phyloP scores from a whole-genome alignment of 192 early-diverging fungal species.

The Podila horticola region DNA sequence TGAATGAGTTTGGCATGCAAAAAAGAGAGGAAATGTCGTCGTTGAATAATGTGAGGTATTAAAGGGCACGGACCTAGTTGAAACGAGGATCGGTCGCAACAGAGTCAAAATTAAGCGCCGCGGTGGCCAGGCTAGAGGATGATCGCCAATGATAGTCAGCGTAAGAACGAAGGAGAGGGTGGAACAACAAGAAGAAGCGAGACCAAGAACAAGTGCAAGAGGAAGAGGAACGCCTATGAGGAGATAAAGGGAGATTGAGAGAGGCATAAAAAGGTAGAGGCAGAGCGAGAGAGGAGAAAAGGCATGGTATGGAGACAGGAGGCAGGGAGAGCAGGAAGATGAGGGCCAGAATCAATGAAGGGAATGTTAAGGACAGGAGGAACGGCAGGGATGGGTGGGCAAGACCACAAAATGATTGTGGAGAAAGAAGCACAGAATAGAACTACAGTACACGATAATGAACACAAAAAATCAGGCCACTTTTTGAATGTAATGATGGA shows the following conservation, averaged over 20 bases:
- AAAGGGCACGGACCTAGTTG: no score
- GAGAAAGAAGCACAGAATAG: no score
- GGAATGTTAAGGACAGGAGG: no score
- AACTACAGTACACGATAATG: no score
- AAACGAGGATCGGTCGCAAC: not conserved
- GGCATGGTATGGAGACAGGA: not conserved
- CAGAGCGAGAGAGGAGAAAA: not conserved
- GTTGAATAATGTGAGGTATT: not conserved
- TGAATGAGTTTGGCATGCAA: not conserved
- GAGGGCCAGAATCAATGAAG: not conserved
- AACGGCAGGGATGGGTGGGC: no score
- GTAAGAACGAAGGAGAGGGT: not conserved
- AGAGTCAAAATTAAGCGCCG: not conserved
- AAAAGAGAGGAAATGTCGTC: not conserved
- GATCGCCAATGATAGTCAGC: not conserved
- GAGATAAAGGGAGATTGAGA: not conserved
- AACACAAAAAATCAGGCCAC: no score
- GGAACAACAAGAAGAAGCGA: not conserved
- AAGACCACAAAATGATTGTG: no score
- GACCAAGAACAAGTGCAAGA: no score
- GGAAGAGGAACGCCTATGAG: no score
- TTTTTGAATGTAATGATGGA: no score
- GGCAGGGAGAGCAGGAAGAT: not conserved
- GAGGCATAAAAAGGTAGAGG: not conserved
- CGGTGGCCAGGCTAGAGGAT: not conserved